phyloP scores from a whole-genome alignment of 2,329 filamentous ascomycete genomes.

The Colletotrichum phormii region DNA sequence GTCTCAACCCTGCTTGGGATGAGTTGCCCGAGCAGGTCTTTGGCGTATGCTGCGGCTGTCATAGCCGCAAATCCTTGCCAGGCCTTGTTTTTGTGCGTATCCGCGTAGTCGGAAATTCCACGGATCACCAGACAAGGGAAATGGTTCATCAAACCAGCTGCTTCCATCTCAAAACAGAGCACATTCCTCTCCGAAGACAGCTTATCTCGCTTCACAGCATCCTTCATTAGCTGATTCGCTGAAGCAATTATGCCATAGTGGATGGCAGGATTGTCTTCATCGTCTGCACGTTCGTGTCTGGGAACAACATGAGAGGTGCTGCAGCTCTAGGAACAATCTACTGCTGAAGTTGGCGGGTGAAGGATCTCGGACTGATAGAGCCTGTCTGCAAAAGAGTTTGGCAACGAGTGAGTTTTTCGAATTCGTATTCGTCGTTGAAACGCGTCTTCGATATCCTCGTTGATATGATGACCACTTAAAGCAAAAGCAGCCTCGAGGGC shows the following conservation, averaged over 20 bases:
- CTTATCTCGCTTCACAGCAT: conserved; percentile 44
- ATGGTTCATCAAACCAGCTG: conserved; percentile 42
- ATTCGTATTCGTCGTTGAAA: neutral
- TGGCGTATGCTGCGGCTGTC: conserved; percentile 46
- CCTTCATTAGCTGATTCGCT: conserved; percentile 50
- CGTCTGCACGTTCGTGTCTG: neutral
- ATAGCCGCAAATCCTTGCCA: conserved; percentile 52
- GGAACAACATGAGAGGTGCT: neutral
- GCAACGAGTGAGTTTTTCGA: neutral
- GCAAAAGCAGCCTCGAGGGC: neutral
- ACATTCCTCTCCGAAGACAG: conserved; percentile 38
- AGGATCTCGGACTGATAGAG: neutral
- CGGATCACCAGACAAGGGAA: conserved; percentile 51
- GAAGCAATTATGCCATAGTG: conserved; percentile 46
- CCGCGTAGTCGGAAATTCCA: conserved; percentile 54
- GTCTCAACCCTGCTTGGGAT: conserved; percentile 30
- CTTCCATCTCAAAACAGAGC: conserved; percentile 47
- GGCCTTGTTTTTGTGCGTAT: conserved; percentile 51
- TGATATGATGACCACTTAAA: neutral
- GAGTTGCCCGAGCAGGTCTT: conserved; percentile 30
- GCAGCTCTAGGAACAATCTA: neutral
- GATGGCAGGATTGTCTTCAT: conserved; percentile 8
- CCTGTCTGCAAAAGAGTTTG: neutral
- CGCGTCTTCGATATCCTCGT: neutral
- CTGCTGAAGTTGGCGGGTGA: neutral